Conservation (phyloP, 1,284 basidiomycete genomes). For the Sporisorium graminicola region DNA sequence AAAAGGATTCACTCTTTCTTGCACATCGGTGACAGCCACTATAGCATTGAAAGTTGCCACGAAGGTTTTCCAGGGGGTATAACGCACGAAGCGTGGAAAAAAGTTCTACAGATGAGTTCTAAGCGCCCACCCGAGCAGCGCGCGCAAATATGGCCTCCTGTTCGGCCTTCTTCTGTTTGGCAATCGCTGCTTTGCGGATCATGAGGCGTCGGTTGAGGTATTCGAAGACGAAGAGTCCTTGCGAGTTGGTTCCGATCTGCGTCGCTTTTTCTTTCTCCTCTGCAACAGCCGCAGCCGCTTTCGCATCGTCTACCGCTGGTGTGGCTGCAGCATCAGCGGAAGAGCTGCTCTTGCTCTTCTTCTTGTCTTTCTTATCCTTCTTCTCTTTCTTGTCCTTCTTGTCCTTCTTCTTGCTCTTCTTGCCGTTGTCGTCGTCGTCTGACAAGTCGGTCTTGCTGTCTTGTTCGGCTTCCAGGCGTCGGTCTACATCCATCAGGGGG, state of each 20-base stretch:
- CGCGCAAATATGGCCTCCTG: conserved; percentile 60
- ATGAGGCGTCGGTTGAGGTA: conserved; percentile 64
- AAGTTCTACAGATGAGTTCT: not conserved
- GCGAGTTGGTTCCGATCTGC: conserved; percentile 51
- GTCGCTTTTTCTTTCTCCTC: conserved; percentile 43
- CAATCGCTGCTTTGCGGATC: conserved; percentile 59
- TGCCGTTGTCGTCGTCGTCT: conserved; percentile 15
- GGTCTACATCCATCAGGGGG: conserved; percentile 45
- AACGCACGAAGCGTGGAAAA: conserved; percentile 12
- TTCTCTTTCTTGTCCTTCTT: conserved; percentile 26
- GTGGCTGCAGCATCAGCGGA: not conserved
- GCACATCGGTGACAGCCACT: not conserved
- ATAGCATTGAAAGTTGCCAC: no score
- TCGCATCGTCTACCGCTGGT: not conserved
- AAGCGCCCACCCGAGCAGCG: conserved; percentile 46
- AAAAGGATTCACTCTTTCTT: not conserved
- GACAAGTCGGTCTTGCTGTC: conserved; percentile 3
- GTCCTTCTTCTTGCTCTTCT: conserved; percentile 26
- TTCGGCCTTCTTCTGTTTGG: conserved; percentile 52
- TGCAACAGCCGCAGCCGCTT: conserved; percentile 4
- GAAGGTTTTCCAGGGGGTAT: no score
- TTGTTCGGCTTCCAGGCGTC: conserved; percentile 30
- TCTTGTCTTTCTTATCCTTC: conserved; percentile 32
- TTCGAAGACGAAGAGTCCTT: conserved; percentile 56
- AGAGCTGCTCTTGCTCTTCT: conserved; percentile 35